Evolutionary conservation across 2,329 filamentous ascomycete species (phyloP), one percentile per base, ranked within the genome.

Genomic region (Penicillium occitanis): DNA sequence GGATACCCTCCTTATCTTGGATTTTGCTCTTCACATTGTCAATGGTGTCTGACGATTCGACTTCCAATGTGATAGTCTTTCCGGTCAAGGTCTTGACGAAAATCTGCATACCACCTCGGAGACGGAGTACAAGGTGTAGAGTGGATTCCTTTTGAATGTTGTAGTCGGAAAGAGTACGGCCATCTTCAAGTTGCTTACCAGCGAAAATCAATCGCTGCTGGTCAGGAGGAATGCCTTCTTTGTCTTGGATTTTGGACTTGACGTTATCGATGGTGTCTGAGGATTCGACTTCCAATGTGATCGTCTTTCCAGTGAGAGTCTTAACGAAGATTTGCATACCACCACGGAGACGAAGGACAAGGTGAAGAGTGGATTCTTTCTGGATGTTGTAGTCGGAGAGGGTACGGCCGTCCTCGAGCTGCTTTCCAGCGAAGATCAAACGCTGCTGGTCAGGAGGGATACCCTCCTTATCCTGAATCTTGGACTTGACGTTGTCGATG

Each of bases 361-460:
- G 83, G 75, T 95, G 92, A 1, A 96, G 88, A 1, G 91, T 96
- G 0, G 87, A 91, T 77, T 96, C 92, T 84, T 96, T 96, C 81
- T 97, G 93, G 63, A 97, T 97, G 83, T 96, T 96, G 87, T 97
- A 97, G 79, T 96, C 93, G 68, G 87, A 90, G 0, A 96, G 85
- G 33, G 93, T 96, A 63, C 93, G 92, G 69, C 94, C 93, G 72
- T 98, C 94, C 80, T 98, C 94, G 3, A 97, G 88, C 79, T 97
- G 93, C 86, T 97, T 97, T 66, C 93, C 94, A 53, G 93, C 93
- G 72, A 97, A 97, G 79, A 97, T 97, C 71, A 97, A 81, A 73
- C 93, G 94, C 84, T 97, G 93, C 82, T 98, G 93, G 77, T 97
- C 93, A 11, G 93, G 93, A 57, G 93, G 94, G 65, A 97, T 97